phyloP scores from a whole-genome alignment of 768 basidiomycete genomes.

The Obba rivulosa region DNA sequence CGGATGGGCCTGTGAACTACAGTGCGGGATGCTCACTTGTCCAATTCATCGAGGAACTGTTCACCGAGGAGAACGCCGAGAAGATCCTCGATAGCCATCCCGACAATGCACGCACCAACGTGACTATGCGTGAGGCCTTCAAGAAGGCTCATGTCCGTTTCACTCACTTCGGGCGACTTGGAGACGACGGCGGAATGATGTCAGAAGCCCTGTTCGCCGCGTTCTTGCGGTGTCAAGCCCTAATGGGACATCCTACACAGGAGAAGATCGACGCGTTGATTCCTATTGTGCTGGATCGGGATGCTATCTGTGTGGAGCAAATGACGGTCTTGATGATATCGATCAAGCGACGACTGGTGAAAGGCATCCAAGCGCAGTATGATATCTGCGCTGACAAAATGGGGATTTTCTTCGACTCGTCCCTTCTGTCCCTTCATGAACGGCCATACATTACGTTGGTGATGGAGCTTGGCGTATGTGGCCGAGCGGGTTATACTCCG shows the following conservation, averaged over 20 bases:
- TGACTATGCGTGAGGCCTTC: constrained; percentile 17
- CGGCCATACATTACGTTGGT: constrained; percentile 18
- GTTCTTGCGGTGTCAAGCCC: constrained; percentile 17
- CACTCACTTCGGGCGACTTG: constrained; percentile 25
- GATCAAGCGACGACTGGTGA: constrained; percentile 12
- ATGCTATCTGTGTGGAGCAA: constrained; percentile 2
- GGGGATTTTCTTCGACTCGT: neutral
- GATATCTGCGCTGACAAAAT: neutral
- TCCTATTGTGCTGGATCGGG: constrained; percentile 20
- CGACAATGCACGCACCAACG: constrained; percentile 14
- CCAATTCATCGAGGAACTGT: constrained; percentile 7
- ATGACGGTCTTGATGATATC: constrained; percentile 18
- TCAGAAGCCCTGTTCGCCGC: constrained; percentile 11
- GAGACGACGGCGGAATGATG: constrained; percentile 19
- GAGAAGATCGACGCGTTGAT: constrained; percentile 20
- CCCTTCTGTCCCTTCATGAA: neutral
- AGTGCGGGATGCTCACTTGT: neutral
- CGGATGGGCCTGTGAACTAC: neutral
- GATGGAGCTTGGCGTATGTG: constrained; percentile 16
- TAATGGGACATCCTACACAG: neutral
- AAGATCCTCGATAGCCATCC: constrained; percentile 17
- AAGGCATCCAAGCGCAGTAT: neutral
- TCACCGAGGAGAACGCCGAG: constrained; percentile 9
- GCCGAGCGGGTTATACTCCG: neutral
- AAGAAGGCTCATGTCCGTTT: constrained; percentile 22